Conservation (phyloP, 2,329 filamentous ascomycete genomes). For the Cordyceps farinosa region DNA sequence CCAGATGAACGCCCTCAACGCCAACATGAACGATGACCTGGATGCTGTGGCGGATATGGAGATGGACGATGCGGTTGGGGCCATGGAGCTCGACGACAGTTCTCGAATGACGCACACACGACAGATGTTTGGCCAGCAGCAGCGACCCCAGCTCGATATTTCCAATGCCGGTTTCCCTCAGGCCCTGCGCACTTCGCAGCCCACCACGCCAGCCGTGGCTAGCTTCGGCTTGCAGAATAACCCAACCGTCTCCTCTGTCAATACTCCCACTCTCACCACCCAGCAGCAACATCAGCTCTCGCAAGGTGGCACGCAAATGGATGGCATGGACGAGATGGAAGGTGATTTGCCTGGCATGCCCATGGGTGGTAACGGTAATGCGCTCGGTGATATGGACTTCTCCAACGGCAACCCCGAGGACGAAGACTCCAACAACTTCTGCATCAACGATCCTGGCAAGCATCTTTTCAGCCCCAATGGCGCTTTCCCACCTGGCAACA, state of each 20-base stretch:
- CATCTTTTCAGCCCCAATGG: conserved; percentile 84
- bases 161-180: conserved; percentile 73
- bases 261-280: conserved; percentile 85
- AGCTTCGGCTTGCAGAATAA: conserved; percentile 84
- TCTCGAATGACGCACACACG: conserved; percentile 66
- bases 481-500: conserved; percentile 61
- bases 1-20: conserved; percentile 40
- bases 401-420: conserved; percentile 39
- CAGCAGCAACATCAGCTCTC: conserved; percentile 67
- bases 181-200: conserved; percentile 79
- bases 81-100: conserved; percentile 60
- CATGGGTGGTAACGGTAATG: conserved; percentile 52
- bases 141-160: conserved; percentile 71
- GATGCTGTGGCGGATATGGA: conserved; percentile 94
- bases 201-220: conserved; percentile 75
- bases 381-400: conserved; percentile 52
- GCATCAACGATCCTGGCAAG: conserved; percentile 93
- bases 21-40: conserved; percentile 57
- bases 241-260: conserved; percentile 94
- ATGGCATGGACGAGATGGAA: conserved; percentile 64
- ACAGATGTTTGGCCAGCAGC: conserved; percentile 63
- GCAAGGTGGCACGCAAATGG: conserved; percentile 45
- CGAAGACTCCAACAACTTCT: conserved; percentile 48
- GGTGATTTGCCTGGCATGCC: conserved; percentile 65
- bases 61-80: conserved; percentile 77